A percentile compares a stretch with the other conserved stretches of the same genome.
These are phyloP conservation scores for Podaxis sp. DNA, from an alignment of 768 basidiomycete genomes.

Conservation along the genomic window DNA sequence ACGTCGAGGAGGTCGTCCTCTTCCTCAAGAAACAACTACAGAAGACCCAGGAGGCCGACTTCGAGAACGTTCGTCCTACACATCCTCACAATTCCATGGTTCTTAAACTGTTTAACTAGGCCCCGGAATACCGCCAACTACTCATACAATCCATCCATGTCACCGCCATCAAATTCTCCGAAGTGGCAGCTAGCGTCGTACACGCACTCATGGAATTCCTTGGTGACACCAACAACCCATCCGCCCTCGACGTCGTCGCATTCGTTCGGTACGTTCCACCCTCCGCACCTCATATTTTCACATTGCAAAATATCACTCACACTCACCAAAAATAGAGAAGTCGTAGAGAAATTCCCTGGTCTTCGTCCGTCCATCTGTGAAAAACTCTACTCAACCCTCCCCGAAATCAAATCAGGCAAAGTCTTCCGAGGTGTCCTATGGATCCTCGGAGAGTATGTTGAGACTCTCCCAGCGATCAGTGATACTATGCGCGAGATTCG, in stretches of 20 bases:
- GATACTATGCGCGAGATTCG: slow-evolving; percentile 75
- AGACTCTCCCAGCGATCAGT: slow-evolving; percentile 64
- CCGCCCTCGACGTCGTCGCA: slow-evolving; percentile 92
- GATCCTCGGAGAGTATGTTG: slow-evolving; percentile 97
- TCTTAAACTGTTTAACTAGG: slow-evolving; percentile 40
- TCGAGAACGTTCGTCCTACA: slow-evolving; percentile 70
- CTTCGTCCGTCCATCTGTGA: slow-evolving; percentile 81
- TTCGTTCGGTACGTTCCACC: slow-evolving; percentile 41
- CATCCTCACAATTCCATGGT: neutral
- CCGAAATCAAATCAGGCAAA: slow-evolving; percentile 93
- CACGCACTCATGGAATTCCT: slow-evolving; percentile 94
- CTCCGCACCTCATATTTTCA: neutral
- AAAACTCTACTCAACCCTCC: slow-evolving; percentile 78
- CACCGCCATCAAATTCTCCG: slow-evolving; percentile 94
- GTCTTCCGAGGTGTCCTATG: slow-evolving; percentile 95
- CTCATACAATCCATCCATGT: slow-evolving; percentile 97
- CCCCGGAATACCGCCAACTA: slow-evolving; percentile 91
- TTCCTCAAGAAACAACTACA: slow-evolving; percentile 99
- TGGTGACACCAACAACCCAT: slow-evolving; percentile 92
- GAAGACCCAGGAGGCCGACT: slow-evolving; percentile 87
- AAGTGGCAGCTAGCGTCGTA: slow-evolving; percentile 94
- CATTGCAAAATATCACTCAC: neutral
- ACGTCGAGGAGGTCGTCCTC: slow-evolving; percentile 93
- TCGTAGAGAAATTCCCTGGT: slow-evolving; percentile 95
- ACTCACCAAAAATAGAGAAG: slow-evolving; percentile 55